Percentiles rank a stretch among this genome's conserved stretches.
phyloP scores from a whole-genome alignment of 768 basidiomycete genomes.

The Tulasnella sp. region DNA sequence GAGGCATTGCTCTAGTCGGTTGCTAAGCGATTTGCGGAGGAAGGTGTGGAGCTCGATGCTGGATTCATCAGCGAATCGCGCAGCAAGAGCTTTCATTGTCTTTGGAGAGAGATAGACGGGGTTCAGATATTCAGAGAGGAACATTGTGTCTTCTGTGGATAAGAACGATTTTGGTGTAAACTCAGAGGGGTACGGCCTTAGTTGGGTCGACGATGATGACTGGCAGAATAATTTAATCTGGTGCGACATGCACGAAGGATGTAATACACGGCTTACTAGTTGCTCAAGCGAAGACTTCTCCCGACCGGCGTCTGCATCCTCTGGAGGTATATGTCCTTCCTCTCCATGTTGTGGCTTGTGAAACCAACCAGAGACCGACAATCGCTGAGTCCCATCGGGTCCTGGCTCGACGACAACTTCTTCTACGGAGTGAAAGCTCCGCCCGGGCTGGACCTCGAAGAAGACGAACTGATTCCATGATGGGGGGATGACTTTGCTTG shows the following conservation, averaged over 20 bases:
- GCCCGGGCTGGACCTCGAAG: constrained; percentile 76
- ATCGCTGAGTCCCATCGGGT: constrained; percentile 55
- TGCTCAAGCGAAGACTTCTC: constrained; percentile 82
- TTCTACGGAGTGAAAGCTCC: constrained; percentile 93
- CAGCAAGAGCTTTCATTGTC: constrained; percentile 67
- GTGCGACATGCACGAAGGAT: not conserved
- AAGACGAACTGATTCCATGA: constrained; percentile 67
- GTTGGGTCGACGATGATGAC: constrained; percentile 52
- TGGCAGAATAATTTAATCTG: constrained; percentile 24
- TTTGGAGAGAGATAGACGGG: constrained; percentile 78
- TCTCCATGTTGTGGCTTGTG: constrained; percentile 86
- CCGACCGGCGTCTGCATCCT: constrained; percentile 31
- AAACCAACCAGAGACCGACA: constrained; percentile 96
- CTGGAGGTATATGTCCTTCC: constrained; percentile 57
- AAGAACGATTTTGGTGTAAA: constrained; percentile 26
- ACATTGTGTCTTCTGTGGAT: constrained; percentile 46
- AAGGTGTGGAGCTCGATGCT: constrained; percentile 83
- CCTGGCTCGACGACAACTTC: constrained; percentile 78
- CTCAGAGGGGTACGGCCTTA: constrained; percentile 37
- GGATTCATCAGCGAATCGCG: constrained; percentile 76
- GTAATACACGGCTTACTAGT: constrained; percentile 48
- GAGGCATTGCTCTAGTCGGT: constrained; percentile 52
- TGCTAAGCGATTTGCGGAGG: constrained; percentile 57
- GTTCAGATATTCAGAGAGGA: constrained; percentile 78
- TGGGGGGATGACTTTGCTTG: constrained; percentile 58